A percentile compares a stretch with the other conserved stretches of the same genome.
These are phyloP conservation scores for Parietichytrium sp. DNA, from an alignment of 108 stramenopile species.

Conservation along the genomic window DNA sequence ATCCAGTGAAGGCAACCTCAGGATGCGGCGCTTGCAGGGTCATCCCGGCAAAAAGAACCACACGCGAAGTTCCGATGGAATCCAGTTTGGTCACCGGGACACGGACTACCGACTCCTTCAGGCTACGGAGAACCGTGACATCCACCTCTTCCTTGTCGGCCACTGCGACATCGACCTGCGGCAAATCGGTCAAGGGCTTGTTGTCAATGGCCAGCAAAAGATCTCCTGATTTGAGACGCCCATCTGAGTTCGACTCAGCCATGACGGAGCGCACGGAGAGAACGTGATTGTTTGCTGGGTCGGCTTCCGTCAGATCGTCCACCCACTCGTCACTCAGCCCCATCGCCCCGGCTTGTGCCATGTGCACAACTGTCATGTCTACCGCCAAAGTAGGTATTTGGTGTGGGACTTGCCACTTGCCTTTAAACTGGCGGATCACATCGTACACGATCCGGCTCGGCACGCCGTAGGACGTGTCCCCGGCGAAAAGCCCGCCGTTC, in stretches of 20 bases:
- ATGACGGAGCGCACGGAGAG: neutral
- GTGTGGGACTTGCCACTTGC: neutral
- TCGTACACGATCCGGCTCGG: neutral
- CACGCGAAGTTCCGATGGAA: conserved; percentile 46
- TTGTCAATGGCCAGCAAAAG: neutral
- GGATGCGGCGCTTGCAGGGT: conserved; percentile 53
- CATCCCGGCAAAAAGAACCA: conserved; percentile 54
- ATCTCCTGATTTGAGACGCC: neutral
- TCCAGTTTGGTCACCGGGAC: conserved; percentile 44
- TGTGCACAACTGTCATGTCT: neutral
- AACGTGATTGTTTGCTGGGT: neutral
- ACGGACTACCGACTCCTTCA: neutral
- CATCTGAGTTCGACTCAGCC: neutral
- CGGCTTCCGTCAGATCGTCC: neutral
- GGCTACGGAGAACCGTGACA: neutral
- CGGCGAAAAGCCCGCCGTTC: too few relatives aligned
- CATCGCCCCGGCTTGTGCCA: conserved; percentile 1
- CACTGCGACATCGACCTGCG: neutral
- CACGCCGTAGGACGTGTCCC: conserved; percentile 8
- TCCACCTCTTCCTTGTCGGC: neutral
- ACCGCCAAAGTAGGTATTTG: neutral
- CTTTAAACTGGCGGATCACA: neutral
- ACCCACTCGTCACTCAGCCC: neutral
- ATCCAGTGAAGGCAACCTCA: conserved; percentile 46
- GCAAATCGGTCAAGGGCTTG: neutral